A percentile compares a stretch with the other conserved stretches of the same genome.
These are phyloP conservation scores for Rutstroemia sp. DNA, from an alignment of 2,329 filamentous ascomycete species.

Conservation along the genomic window DNA sequence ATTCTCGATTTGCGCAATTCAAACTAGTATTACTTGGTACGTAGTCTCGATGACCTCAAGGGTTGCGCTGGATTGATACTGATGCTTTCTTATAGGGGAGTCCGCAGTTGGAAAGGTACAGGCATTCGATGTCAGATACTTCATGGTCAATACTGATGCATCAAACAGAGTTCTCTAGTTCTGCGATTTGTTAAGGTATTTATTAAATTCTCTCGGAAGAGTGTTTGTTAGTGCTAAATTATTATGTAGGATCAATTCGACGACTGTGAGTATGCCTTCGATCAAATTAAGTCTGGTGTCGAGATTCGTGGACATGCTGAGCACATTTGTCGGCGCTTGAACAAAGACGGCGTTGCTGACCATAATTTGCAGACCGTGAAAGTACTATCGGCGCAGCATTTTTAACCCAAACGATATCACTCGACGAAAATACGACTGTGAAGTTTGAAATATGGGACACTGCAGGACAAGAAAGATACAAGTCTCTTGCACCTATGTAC, in stretches of 20 bases:
- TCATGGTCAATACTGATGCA: slow-evolving; percentile 15
- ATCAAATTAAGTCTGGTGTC: not conserved
- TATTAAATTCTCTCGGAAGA: slow-evolving; percentile 4
- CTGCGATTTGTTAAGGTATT: slow-evolving; percentile 94
- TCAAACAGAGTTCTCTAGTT: slow-evolving; percentile 80
- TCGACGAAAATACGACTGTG: slow-evolving; percentile 87
- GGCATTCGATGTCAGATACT: slow-evolving; percentile 6
- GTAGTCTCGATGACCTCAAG: slow-evolving; percentile 27
- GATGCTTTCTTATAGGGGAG: slow-evolving; percentile 60
- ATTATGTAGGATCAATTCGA: slow-evolving; percentile 87
- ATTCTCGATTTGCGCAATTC: slow-evolving; percentile 95
- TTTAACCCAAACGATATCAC: slow-evolving; percentile 95
- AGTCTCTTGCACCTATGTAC: slow-evolving; percentile 98
- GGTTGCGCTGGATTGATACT: slow-evolving; percentile 25
- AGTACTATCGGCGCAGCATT: slow-evolving; percentile 68
- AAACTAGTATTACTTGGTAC: slow-evolving; percentile 94
- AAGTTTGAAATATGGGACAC: slow-evolving; percentile 99
- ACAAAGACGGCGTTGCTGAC: not conserved
- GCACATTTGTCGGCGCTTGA: not conserved
- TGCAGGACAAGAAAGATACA: slow-evolving; percentile 96
- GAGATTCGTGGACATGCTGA: not conserved
- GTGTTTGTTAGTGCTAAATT: slow-evolving; percentile 2
- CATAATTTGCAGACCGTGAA: slow-evolving; percentile 17
- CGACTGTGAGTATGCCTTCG: slow-evolving; percentile 37
- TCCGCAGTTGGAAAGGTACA: slow-evolving; percentile 96